Evolutionary conservation across 768 basidiomycete species (phyloP).

Genomic region (Mycena albidolilacea): DNA sequence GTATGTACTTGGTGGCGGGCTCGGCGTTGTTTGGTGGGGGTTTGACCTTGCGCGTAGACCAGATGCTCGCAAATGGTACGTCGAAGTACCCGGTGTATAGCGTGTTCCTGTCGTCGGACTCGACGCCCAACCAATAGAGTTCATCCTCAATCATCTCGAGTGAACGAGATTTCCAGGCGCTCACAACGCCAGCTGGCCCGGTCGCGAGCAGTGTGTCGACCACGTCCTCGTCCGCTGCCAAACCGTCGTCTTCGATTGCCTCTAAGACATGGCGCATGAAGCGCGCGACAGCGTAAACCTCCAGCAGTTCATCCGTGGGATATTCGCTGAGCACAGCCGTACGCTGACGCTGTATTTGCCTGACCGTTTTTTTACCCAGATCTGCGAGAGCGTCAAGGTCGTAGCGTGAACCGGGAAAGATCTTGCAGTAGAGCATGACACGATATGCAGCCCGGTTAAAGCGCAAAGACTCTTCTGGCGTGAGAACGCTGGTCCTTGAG

Average conservation of each 20-base stretch:
- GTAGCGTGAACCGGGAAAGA: not conserved
- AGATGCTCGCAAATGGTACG: not conserved
- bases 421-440: not conserved
- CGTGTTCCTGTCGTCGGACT: not conserved
- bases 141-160: not conserved
- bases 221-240: not conserved
- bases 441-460: conserved; percentile 43
- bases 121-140: not conserved
- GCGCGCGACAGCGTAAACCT: conserved; percentile 16
- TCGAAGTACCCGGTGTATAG: conserved; percentile 5
- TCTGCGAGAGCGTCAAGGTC: not conserved
- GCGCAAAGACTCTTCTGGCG: conserved; percentile 41
- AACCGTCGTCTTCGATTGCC: not conserved
- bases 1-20: not conserved
- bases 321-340: conserved; percentile 10
- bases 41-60: conserved; percentile 9
- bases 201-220: conserved; percentile 2
- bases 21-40: conserved; percentile 20
- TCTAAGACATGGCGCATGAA: conserved; percentile 15
- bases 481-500: conserved; percentile 38
- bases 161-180: not conserved
- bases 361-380: not conserved
- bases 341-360: conserved; percentile 12
- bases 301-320: conserved; percentile 24
- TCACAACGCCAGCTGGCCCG: conserved; percentile 4